Percentiles rank a stretch among this genome's conserved stretches.
phyloP scores from a whole-genome alignment of 768 basidiomycete species.

The Pulveroboletus sp. region DNA sequence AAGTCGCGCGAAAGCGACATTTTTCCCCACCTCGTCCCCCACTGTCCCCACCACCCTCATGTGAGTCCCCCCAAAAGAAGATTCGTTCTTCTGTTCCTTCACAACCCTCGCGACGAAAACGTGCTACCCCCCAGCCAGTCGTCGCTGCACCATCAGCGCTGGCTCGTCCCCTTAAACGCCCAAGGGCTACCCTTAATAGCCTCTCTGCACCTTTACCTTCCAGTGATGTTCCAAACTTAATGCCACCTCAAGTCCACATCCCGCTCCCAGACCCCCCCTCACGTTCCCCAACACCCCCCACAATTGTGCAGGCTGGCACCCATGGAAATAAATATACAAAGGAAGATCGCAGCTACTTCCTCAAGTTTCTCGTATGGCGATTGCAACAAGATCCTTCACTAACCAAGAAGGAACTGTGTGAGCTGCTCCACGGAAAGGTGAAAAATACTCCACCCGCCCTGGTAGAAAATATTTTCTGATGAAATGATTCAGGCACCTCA shows the following conservation, averaged over 20 bases:
- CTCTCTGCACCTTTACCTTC: conserved; percentile 41
- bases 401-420: conserved; percentile 50
- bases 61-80: conserved; percentile 23
- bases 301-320: conserved; percentile 38
- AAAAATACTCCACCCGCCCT: conserved; percentile 1
- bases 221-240: conserved; percentile 41
- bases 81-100: conserved; percentile 20
- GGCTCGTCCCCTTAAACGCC: conserved; percentile 27
- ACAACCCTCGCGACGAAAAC: conserved; percentile 25
- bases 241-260: conserved; percentile 57
- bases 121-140: conserved; percentile 14
- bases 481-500: conserved; percentile 51
- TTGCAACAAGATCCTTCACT: conserved; percentile 50
- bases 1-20: conserved; percentile 36
- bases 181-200: conserved; percentile 51
- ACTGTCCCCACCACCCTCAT: conserved; percentile 17
- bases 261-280: conserved; percentile 59
- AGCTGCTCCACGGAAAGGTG: conserved; percentile 52
- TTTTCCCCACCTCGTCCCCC: conserved; percentile 11
- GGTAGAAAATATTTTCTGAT: conserved; percentile 1
- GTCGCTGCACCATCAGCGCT: conserved; percentile 19
- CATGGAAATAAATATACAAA: conserved; percentile 61
- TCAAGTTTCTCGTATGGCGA: conserved; percentile 61
- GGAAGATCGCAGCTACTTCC: conserved; percentile 62
- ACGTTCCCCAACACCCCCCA: conserved; percentile 66